These are phyloP conservation scores for Ophryocystis elektroscirrha DNA, from an alignment of 169 alveolate species.

Conservation along the genomic window DNA sequence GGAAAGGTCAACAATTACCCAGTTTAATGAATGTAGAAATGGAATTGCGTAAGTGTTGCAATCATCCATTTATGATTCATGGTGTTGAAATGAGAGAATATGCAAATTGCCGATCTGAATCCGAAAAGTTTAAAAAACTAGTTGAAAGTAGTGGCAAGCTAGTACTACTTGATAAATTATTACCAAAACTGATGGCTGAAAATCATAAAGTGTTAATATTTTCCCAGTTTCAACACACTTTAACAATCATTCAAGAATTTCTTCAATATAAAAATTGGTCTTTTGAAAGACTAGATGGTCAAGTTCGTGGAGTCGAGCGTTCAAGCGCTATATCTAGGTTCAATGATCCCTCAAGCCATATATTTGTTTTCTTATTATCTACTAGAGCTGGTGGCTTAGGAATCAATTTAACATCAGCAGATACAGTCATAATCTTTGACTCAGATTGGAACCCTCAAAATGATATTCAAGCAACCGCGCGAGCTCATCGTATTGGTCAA, in stretches of 20 bases:
- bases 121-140: background rate
- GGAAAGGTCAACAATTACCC: background rate
- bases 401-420: slow-evolving; percentile 77
- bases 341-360: slow-evolving; percentile 66
- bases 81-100: slow-evolving; percentile 57
- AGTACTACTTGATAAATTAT: slow-evolving; percentile 69
- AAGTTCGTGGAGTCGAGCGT: slow-evolving; percentile 83
- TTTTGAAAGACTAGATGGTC: slow-evolving; percentile 92
- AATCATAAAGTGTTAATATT: slow-evolving; percentile 71
- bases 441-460: slow-evolving; percentile 84
- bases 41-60: slow-evolving; percentile 87
- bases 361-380: slow-evolving; percentile 78
- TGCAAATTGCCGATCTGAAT: background rate
- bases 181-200: slow-evolving; percentile 48
- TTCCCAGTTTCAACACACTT: slow-evolving; percentile 66
- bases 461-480: slow-evolving; percentile 93
- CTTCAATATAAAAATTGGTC: slow-evolving; percentile 66
- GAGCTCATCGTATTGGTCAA: slow-evolving; percentile 97
- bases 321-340: slow-evolving; percentile 80
- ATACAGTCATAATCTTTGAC: slow-evolving; percentile 81
- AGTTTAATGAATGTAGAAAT: slow-evolving; percentile 55
- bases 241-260: slow-evolving; percentile 60
- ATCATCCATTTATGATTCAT: slow-evolving; percentile 89
- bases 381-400: slow-evolving; percentile 92
- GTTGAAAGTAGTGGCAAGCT: slow-evolving; percentile 57